These are phyloP conservation scores for Psilocybe tampanensis DNA, from an alignment of 768 basidiomycete genomes.

Conservation along the genomic window DNA sequence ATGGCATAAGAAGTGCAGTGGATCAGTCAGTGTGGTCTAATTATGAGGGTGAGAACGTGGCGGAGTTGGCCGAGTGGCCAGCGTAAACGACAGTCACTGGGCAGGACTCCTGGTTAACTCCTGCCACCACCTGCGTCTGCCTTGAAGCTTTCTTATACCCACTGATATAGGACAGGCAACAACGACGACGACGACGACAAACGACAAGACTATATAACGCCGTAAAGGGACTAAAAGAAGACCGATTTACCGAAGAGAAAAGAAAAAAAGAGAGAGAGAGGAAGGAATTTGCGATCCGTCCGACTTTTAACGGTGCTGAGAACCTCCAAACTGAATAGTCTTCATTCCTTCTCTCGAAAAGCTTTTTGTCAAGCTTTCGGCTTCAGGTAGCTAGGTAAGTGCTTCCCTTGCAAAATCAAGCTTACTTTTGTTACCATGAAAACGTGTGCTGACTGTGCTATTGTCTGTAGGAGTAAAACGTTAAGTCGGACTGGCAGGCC, in stretches of 20 bases:
- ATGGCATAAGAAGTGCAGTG: too few species aligned
- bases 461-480: background rate
- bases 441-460: too few species aligned
- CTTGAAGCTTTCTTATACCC: background rate
- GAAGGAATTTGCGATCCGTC: too few species aligned
- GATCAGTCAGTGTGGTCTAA: too few species aligned
- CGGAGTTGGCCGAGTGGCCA: too few species aligned
- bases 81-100: too few species aligned
- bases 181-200: conserved; percentile 3
- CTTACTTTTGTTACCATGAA: background rate
- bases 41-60: too few species aligned
- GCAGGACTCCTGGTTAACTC: too few species aligned
- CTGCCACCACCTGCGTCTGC: too few species aligned
- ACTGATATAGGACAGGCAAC: background rate
- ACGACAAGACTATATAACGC: conserved; percentile 11
- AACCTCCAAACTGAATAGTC: background rate
- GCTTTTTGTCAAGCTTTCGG: conserved; percentile 1
- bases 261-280: too few species aligned
- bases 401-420: background rate
- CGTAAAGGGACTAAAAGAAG: background rate
- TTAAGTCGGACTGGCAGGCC: conserved; percentile 14
- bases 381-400: background rate
- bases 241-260: too few species aligned
- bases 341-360: background rate
- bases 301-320: background rate